These are phyloP conservation scores for Sequoia sempervirens DNA, from an alignment of 75 land plant genomes.

Conservation along the genomic window DNA sequence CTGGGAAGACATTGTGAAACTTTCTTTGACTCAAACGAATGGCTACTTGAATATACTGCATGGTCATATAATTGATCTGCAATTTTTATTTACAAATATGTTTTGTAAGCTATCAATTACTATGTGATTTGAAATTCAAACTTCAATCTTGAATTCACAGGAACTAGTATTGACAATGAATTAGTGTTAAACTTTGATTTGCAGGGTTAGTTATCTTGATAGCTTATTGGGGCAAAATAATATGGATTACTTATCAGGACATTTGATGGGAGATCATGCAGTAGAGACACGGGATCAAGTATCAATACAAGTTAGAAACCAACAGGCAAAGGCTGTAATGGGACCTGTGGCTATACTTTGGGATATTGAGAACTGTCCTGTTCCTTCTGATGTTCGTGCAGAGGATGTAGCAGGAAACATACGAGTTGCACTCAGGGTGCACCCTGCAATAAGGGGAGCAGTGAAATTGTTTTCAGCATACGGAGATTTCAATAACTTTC, in stretches of 20 bases:
- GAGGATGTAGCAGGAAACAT: slow-evolving; percentile 94
- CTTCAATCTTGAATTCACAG: background rate
- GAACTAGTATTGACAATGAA: background rate
- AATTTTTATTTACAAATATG: background rate
- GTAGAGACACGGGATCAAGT: background rate
- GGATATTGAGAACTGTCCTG: slow-evolving; percentile 95
- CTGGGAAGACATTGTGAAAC: background rate
- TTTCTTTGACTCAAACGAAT: background rate
- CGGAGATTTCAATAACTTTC: slow-evolving; percentile 95
- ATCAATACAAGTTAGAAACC: background rate
- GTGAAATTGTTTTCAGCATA: slow-evolving; percentile 90
- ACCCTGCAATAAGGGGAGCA: slow-evolving; percentile 66
- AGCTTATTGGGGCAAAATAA: background rate
- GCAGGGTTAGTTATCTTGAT: background rate
- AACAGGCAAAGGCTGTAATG: background rate
- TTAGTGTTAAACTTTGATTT: background rate
- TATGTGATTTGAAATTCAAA: background rate
- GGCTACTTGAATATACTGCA: background rate
- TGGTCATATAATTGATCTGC: background rate
- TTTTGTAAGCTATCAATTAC: background rate
- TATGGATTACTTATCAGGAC: background rate
- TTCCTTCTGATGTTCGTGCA: slow-evolving; percentile 74
- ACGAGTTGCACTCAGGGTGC: slow-evolving; percentile 74
- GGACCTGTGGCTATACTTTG: slow-evolving; percentile 81
- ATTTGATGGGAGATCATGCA: background rate